Conservation (phyloP, 306 rosid genomes). For the Mimosa bimucronata region DNA sequence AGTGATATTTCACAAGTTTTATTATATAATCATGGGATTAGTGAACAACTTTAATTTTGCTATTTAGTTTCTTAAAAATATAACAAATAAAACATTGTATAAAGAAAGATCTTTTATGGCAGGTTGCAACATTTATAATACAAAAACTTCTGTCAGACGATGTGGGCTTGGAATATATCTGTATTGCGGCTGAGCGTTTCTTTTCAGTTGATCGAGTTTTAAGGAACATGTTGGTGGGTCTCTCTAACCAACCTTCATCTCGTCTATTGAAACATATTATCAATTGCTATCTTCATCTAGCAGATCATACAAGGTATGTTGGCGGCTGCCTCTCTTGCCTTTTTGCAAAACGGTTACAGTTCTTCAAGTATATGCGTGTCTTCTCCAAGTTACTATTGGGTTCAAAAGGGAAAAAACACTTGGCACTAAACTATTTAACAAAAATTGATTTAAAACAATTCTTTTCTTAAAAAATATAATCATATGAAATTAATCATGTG, state of each 20-base stretch:
- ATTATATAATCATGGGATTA: no score
- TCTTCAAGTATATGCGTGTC: neutral
- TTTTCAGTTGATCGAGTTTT: slow-evolving; percentile 67
- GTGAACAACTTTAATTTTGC: no score
- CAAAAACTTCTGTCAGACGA: slow-evolving; percentile 75
- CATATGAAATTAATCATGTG: no score
- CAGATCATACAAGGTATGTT: slow-evolving; percentile 77
- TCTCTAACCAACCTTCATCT: slow-evolving; percentile 69
- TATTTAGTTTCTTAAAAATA: no score
- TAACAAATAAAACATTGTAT: slow-evolving; percentile 19
- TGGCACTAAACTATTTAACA: no score
- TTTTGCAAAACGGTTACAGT: neutral
- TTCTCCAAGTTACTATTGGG: neutral
- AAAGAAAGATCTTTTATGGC: slow-evolving; percentile 36
- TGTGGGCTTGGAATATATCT: slow-evolving; percentile 75
- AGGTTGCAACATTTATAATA: slow-evolving; percentile 81
- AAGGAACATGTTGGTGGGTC: slow-evolving; percentile 62
- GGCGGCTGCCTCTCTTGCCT: neutral
- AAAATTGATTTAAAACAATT: no score
- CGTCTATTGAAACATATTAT: slow-evolving; percentile 72
- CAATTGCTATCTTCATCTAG: slow-evolving; percentile 71
- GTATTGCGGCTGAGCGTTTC: slow-evolving; percentile 70
- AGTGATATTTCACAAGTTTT: no score
- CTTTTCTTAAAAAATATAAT: no score
- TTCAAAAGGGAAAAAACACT: neutral